phyloP scores from a whole-genome alignment of 352 stramenopile genomes.

The Pythium rhizo-oryzae region DNA sequence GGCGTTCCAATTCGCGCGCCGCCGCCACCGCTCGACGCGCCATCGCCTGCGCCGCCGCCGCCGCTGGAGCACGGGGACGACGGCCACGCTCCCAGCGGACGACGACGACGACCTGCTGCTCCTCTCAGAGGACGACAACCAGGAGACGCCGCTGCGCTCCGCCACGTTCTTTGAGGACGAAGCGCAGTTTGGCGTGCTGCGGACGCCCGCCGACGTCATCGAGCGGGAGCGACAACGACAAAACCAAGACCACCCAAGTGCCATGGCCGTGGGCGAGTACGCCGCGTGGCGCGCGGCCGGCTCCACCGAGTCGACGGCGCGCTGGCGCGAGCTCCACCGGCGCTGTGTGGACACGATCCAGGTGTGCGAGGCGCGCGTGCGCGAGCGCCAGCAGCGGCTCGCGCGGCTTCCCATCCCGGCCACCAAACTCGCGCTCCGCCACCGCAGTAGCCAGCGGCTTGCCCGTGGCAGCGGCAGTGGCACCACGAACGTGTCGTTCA shows the following conservation, averaged over 20 bases:
- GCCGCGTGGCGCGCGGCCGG: background rate
- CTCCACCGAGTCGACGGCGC: background rate
- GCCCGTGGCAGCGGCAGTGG: no score
- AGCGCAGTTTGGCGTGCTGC: slow-evolving; percentile 46
- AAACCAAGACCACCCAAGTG: background rate
- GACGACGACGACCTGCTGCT: no score
- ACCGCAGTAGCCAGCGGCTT: background rate
- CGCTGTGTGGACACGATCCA: slow-evolving; percentile 46
- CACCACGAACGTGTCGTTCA: background rate
- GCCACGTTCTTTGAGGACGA: slow-evolving; percentile 58
- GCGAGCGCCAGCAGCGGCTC: slow-evolving; percentile 46
- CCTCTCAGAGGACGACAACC: background rate
- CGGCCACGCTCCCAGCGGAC: background rate
- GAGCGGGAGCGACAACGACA: slow-evolving; percentile 18
- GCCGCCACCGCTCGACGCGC: background rate
- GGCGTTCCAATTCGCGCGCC: slow-evolving; percentile 35
- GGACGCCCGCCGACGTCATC: slow-evolving; percentile 37
- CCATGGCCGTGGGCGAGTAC: background rate
- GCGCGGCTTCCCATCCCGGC: slow-evolving; percentile 36
- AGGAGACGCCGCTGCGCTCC: slow-evolving; percentile 18
- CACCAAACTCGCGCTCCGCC: slow-evolving; percentile 28
- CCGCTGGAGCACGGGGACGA: slow-evolving; percentile 14
- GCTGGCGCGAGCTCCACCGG: slow-evolving; percentile 38
- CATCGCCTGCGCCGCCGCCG: slow-evolving; percentile 6
- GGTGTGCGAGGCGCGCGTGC: slow-evolving; percentile 40